These are phyloP conservation scores for Podospora pseudopauciseta DNA, from an alignment of 495 filamentous ascomycete species.

Conservation along the genomic window DNA sequence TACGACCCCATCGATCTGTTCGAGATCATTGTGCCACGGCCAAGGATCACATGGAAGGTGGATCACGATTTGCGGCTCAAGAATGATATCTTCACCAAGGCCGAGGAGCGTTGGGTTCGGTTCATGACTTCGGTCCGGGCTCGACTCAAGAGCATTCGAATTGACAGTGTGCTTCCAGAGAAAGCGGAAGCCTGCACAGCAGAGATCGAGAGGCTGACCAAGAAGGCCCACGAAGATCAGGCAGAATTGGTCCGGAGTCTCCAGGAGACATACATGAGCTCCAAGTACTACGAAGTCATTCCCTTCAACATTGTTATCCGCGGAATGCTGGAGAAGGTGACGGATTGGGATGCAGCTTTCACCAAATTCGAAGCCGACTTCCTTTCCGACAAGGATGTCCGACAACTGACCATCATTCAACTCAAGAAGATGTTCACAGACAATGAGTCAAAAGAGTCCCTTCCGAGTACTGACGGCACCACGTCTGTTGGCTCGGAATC, in stretches of 20 bases:
- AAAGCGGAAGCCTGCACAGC: constrained; percentile 73
- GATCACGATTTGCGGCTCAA: constrained; percentile 86
- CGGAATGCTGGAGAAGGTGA: constrained; percentile 85
- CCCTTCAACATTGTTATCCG: constrained; percentile 85
- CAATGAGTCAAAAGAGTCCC: constrained; percentile 68
- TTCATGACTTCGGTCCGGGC: constrained; percentile 84
- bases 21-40: constrained; percentile 91
- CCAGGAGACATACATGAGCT: constrained; percentile 85
- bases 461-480: constrained; percentile 61
- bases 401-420: constrained; percentile 83
- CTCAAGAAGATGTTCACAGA: constrained; percentile 94
- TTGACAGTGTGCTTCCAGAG: constrained; percentile 84
- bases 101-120: constrained; percentile 72
- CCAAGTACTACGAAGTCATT: constrained; percentile 93
- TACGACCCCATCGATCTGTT: constrained; percentile 88
- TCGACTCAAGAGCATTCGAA: constrained; percentile 80
- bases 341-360: constrained; percentile 90
- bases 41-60: constrained; percentile 93
- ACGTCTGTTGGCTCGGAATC: constrained; percentile 40
- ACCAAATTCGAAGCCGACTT: constrained; percentile 88
- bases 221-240: constrained; percentile 79
- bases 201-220: constrained; percentile 71
- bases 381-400: constrained; percentile 97
- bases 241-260: constrained; percentile 65
- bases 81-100: constrained; percentile 81